These are phyloP conservation scores for Galerina marginata DNA, from an alignment of 768 basidiomycete genomes.

Conservation along the genomic window DNA sequence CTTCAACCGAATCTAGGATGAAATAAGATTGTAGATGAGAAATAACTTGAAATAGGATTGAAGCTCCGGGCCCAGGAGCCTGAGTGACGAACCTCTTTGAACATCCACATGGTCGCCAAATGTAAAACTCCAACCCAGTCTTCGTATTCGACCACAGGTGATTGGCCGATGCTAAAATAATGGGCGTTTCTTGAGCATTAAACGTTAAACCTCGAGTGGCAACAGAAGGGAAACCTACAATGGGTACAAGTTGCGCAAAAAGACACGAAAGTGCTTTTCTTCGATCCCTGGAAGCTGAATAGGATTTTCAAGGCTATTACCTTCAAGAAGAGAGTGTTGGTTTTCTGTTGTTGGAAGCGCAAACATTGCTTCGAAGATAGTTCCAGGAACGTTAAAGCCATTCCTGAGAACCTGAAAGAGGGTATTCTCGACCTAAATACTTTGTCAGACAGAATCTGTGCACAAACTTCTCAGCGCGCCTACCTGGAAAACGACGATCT, in stretches of 20 bases:
- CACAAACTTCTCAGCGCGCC: too few relatives aligned
- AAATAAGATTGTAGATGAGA: neutral
- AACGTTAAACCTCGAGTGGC: neutral
- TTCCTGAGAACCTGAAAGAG: slow-evolving; percentile 13
- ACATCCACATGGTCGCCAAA: slow-evolving; percentile 13
- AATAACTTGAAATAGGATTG: neutral
- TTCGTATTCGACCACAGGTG: neutral
- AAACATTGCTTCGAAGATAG: slow-evolving; percentile 11
- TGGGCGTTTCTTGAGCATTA: too few relatives aligned
- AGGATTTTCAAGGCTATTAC: neutral
- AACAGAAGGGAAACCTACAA: neutral
- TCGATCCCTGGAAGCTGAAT: neutral
- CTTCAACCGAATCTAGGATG: slow-evolving; percentile 6
- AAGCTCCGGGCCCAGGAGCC: too few relatives aligned
- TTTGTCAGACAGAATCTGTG: neutral
- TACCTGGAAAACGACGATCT: slow-evolving; percentile 13
- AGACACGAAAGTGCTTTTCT: neutral
- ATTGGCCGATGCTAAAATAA: neutral
- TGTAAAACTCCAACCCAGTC: slow-evolving; percentile 13
- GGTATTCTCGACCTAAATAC: slow-evolving; percentile 4
- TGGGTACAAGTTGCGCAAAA: slow-evolving; percentile 7
- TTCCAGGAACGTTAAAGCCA: slow-evolving; percentile 12
- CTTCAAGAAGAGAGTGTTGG: neutral
- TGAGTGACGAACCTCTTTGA: neutral
- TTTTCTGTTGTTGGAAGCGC: neutral